Percentiles rank a stretch among this genome's conserved stretches.
These are phyloP conservation scores for Trypanosoma theileri DNA, from an alignment of 208 protist species.

Conservation along the genomic window DNA sequence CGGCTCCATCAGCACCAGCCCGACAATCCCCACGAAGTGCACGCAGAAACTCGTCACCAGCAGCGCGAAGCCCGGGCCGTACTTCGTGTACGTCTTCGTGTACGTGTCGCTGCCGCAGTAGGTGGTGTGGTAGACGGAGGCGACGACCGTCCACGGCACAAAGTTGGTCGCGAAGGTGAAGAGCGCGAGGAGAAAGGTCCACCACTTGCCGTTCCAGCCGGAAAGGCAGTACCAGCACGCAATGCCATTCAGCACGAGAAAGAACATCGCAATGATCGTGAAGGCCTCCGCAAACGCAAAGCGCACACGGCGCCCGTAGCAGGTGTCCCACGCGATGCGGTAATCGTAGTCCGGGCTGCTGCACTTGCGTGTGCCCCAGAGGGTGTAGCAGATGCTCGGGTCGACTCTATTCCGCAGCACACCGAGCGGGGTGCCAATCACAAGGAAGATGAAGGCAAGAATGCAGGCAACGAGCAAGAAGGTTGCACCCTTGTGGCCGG, in stretches of 20 bases:
- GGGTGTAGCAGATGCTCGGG: constrained; percentile 39
- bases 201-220: constrained; percentile 42
- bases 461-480: constrained; percentile 49
- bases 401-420: constrained; percentile 35
- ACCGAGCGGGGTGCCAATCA: constrained; percentile 48
- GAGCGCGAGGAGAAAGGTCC: constrained; percentile 27
- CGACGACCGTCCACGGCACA: constrained; percentile 57
- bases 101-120: constrained; percentile 54
- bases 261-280: constrained; percentile 53
- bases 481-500: constrained; percentile 49
- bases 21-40: constrained; percentile 43
- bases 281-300: constrained; percentile 58
- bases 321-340: constrained; percentile 47
- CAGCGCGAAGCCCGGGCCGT: constrained; percentile 51
- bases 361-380: constrained; percentile 60
- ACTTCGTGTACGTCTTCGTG: constrained; percentile 31
- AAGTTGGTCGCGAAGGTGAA: constrained; percentile 45
- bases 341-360: constrained; percentile 40
- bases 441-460: constrained; percentile 37
- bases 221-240: constrained; percentile 36
- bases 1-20: constrained; percentile 50
- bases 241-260: constrained; percentile 32
- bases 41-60: constrained; percentile 45
- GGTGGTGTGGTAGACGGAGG: constrained; percentile 47
- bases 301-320: constrained; percentile 38